Conservation (phyloP, 371 early-diverging fungal genomes). For the Blakeslea trispora region DNA sequence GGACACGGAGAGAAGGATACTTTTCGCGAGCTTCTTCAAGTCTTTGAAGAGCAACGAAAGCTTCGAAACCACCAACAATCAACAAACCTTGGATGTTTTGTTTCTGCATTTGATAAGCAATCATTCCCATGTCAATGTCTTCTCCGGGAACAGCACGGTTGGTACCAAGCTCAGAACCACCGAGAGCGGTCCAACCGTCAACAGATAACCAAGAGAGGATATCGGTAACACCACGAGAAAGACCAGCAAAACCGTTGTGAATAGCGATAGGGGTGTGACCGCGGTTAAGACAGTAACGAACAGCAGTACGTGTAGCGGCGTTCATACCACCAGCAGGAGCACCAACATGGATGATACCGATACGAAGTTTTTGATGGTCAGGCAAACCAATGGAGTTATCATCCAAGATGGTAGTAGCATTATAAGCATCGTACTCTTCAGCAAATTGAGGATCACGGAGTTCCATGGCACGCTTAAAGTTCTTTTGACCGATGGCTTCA, state of each 20-base stretch:
- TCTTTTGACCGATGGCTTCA: conserved; percentile 76
- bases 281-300: conserved; percentile 83
- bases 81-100: conserved; percentile 86
- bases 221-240: conserved; percentile 77
- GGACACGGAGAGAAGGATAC: conserved; percentile 91
- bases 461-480: conserved; percentile 90
- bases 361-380: conserved; percentile 63
- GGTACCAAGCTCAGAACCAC: conserved; percentile 96
- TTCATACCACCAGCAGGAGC: conserved; percentile 99
- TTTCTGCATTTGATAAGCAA: conserved; percentile 93
- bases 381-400: conserved; percentile 36
- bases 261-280: conserved; percentile 88
- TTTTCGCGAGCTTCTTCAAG: conserved; percentile 70
- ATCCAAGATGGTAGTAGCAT: conserved; percentile 50
- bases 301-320: conserved; percentile 90
- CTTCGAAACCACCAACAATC: conserved; percentile 97
- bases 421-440: conserved; percentile 67
- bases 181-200: conserved; percentile 87
- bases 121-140: conserved; percentile 74
- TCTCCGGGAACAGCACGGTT: conserved; percentile 86
- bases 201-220: conserved; percentile 87
- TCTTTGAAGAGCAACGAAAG: conserved; percentile 77
- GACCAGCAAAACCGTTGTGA: conserved; percentile 95
- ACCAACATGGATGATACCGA: conserved; percentile 95
- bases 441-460: conserved; percentile 91